These are phyloP conservation scores for Leccinum arenicola DNA, from an alignment of 768 basidiomycete species.

Conservation along the genomic window DNA sequence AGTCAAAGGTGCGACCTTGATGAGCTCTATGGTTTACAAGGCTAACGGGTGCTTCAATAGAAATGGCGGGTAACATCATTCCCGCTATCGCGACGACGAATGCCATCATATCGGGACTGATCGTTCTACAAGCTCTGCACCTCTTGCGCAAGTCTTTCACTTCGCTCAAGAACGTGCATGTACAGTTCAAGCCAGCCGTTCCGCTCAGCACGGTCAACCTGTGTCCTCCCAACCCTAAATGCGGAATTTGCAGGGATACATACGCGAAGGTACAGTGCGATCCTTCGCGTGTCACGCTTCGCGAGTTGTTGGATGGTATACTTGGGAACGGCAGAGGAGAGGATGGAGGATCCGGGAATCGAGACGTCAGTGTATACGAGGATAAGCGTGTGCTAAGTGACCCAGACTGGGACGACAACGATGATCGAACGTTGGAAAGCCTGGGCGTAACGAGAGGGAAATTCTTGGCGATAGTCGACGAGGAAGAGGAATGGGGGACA, in stretches of 20 bases:
- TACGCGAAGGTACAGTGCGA: conserved; percentile 79
- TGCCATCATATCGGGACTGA: conserved; percentile 92
- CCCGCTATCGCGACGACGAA: conserved; percentile 99
- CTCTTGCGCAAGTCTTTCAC: conserved; percentile 66
- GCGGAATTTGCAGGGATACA: conserved; percentile 84
- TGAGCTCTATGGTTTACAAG: background rate
- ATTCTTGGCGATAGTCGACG: conserved; percentile 87
- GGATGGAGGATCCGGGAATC: conserved; percentile 33
- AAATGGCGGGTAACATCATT: conserved; percentile 99
- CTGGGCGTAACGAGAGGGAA: conserved; percentile 78
- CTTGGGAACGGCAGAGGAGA: conserved; percentile 48
- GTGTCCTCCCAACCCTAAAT: conserved; percentile 68
- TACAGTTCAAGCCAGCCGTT: conserved; percentile 73
- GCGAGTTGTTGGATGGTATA: conserved; percentile 68
- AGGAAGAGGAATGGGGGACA: conserved; percentile 74
- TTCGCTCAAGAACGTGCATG: conserved; percentile 69
- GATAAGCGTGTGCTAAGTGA: conserved; percentile 85
- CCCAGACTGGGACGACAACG: conserved; percentile 92
- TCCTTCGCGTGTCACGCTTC: conserved; percentile 60
- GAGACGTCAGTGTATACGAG: conserved; percentile 83
- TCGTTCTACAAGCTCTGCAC: conserved; percentile 90
- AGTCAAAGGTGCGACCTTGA: conserved; percentile 70
- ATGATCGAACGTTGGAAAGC: conserved; percentile 75
- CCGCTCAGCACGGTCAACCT: conserved; percentile 72
- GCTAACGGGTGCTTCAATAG: conserved; percentile 38